Conservation (phyloP, 768 basidiomycete genomes). For the Agaricus sinodeliciosus region DNA sequence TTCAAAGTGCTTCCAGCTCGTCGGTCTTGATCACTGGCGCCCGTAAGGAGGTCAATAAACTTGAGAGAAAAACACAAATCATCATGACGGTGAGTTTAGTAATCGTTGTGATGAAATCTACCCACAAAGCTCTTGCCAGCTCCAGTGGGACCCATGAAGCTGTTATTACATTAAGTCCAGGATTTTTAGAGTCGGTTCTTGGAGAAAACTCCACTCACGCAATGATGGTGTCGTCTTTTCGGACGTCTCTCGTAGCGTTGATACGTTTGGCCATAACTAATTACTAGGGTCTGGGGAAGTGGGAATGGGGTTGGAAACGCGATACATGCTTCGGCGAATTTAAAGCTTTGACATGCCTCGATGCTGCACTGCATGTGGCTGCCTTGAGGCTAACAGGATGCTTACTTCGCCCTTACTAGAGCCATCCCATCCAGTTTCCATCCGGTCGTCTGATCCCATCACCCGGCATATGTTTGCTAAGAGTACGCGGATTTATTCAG, state of each 20-base stretch:
- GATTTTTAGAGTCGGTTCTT: background rate
- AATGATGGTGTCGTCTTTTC: slow-evolving; percentile 17
- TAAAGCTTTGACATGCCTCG: background rate
- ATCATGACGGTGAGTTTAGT: background rate
- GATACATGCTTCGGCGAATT: background rate
- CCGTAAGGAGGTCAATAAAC: slow-evolving; percentile 20
- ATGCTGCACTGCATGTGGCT: background rate
- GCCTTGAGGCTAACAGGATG: background rate
- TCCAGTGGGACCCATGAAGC: slow-evolving; percentile 22
- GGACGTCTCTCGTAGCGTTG: slow-evolving; percentile 2
- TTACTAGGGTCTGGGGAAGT: background rate
- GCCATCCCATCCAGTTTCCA: too few species aligned
- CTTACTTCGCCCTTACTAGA: too few species aligned
- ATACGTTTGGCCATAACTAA: background rate
- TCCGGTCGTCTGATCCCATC: too few species aligned
- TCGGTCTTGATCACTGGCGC: background rate
- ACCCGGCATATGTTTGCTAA: too few species aligned
- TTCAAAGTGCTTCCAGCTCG: slow-evolving; percentile 18
- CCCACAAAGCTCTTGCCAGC: slow-evolving; percentile 24
- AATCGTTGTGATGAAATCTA: background rate
- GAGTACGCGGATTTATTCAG: too few species aligned
- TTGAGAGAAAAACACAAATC: background rate
- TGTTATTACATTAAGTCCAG: slow-evolving; percentile 5
- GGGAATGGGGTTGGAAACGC: background rate
- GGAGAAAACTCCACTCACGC: slow-evolving; percentile 12